phyloP scores from a whole-genome alignment of 495 filamentous ascomycete species.

The Tuber melanosporum region DNA sequence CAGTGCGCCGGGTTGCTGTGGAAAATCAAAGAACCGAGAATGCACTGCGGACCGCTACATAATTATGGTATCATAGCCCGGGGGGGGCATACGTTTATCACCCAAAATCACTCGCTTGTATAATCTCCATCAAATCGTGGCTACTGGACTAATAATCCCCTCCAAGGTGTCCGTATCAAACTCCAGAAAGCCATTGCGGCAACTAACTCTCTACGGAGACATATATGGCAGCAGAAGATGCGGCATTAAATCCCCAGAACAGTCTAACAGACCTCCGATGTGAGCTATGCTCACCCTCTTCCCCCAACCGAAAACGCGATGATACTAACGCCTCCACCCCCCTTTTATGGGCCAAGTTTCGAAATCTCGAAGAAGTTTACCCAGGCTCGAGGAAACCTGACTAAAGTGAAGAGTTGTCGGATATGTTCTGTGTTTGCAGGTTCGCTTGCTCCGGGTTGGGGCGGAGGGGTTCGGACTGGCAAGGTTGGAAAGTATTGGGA shows the following conservation, averaged over 20 bases:
- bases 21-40: no score
- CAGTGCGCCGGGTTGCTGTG: no score
- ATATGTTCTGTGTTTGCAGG: constrained; percentile 33
- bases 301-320: constrained; percentile 53
- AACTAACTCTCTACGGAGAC: constrained; percentile 60
- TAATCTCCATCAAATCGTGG: no score
- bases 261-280: constrained; percentile 65
- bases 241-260: constrained; percentile 79
- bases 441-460: no score
- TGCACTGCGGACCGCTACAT: no score
- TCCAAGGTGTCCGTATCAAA: constrained; percentile 83
- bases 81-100: no score
- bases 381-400: constrained; percentile 28
- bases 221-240: constrained; percentile 74
- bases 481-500: no score
- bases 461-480: no score
- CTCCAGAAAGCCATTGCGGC: constrained; percentile 82
- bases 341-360: constrained; percentile 68
- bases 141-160: constrained; percentile 35
- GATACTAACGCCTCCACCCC: constrained; percentile 51
- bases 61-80: no score
- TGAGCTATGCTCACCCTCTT: constrained; percentile 47
- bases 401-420: constrained; percentile 37
- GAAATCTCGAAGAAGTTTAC: constrained; percentile 53
- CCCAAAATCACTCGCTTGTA: no score